Evolutionary conservation across 495 filamentous ascomycete genomes (phyloP), one percentile per base, ranked within the genome.

Genomic region (Penicillium ochrochloron): DNA sequence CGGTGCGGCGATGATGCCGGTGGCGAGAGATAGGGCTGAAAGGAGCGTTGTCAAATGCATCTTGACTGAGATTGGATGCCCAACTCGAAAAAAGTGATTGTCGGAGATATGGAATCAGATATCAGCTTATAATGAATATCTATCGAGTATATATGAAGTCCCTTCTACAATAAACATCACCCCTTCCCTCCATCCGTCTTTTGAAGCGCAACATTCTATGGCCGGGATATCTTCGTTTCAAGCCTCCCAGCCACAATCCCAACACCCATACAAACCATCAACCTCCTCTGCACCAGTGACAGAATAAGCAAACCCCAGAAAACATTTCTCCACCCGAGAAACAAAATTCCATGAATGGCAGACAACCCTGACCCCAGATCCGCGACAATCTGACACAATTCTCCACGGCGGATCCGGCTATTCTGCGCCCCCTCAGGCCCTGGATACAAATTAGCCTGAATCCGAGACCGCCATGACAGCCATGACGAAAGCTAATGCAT

Each of bases 291-390:
- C 21, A 14, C 6, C 25, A 17, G 15, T 19, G 4, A 1, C 25
- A 27, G 25, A 27, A 27, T 37, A 33, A 25, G 46, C 41, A 27
- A 56, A 59, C 25, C 25, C 25, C 4, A 27, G 4, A 27, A 3
- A 56, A 44, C 4, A 44, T 44, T 57, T 59, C 12, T 53, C 41
- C 60, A 53, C 51, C 51, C 14, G 55, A 51, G 23, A 19, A 34
- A 29, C n/a, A 27, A 44, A 59, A 53, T 63, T 61, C 65, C 65
- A 60, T 68, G 62, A 68, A 63, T 61, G 15, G 35, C 33, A 44
- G 11, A 12, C 5, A 35, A 15, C 25, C 27, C 31, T 60, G 31
- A 64, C 42, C 54, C 46, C 25, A 19, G 54, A 42, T 39, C 21
- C 46, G n/a, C 27, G 21, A 25, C 12, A 35, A 54, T 17, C 25